These are phyloP conservation scores for Funneliformis geosporum DNA, from an alignment of 192 early-diverging fungal genomes.

Conservation along the genomic window DNA sequence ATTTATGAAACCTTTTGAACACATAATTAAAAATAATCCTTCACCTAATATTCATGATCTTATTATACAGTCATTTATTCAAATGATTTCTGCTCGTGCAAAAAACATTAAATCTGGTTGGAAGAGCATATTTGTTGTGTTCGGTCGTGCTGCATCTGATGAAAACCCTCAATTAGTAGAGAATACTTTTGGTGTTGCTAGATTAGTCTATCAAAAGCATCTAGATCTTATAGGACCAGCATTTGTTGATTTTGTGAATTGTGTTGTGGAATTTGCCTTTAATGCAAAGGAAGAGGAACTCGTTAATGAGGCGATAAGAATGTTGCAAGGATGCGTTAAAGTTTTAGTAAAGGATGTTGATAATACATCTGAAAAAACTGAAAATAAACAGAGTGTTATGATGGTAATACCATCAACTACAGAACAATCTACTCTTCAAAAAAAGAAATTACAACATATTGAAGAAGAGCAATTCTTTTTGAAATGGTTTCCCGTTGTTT, in stretches of 20 bases:
- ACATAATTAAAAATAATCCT: conserved; percentile 77
- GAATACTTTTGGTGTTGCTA: conserved; percentile 45
- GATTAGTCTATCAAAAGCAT: conserved; percentile 49
- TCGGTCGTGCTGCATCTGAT: conserved; percentile 69
- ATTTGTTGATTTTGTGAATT: conserved; percentile 53
- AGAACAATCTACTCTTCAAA: conserved; percentile 49
- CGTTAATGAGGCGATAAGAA: conserved; percentile 60
- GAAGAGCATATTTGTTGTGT: conserved; percentile 68
- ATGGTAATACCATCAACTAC: conserved; percentile 62
- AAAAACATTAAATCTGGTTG: conserved; percentile 82
- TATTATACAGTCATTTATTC: conserved; percentile 70
- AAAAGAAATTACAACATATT: conserved; percentile 36
- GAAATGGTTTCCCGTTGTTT: conserved; percentile 54
- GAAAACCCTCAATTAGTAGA: conserved; percentile 50
- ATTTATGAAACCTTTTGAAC: conserved; percentile 89
- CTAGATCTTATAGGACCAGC: conserved; percentile 49
- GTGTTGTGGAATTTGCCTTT: conserved; percentile 52
- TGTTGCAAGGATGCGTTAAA: conserved; percentile 47
- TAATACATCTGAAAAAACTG: conserved; percentile 25
- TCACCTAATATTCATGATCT: conserved; percentile 70
- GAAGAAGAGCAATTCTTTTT: conserved; percentile 52
- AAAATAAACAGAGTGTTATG: conserved; percentile 30
- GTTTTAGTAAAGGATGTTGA: conserved; percentile 41
- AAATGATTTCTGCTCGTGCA: conserved; percentile 73
- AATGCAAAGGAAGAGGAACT: conserved; percentile 46